phyloP scores from a whole-genome alignment of 2,329 filamentous ascomycete species.

The Colletotrichum tanaceti region DNA sequence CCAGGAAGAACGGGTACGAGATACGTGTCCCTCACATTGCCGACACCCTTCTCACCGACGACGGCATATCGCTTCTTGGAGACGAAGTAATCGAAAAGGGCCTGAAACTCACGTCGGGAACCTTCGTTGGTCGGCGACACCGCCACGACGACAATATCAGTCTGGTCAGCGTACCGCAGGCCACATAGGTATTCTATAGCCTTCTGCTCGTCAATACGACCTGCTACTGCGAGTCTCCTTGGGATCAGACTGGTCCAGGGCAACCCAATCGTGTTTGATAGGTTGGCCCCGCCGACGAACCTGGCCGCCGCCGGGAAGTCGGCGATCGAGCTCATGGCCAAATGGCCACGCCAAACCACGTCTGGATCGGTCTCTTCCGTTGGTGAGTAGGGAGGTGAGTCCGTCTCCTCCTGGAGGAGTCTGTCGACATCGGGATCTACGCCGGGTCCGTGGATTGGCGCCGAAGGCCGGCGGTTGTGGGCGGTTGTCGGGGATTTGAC shows the following conservation, averaged over 20 bases:
- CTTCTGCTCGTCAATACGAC: constrained; percentile 82
- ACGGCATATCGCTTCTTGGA: constrained; percentile 88
- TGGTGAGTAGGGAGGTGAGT: constrained; percentile 85
- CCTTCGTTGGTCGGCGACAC: constrained; percentile 73
- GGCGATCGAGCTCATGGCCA: constrained; percentile 82
- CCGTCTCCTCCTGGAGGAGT: constrained; percentile 81
- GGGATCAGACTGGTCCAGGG: constrained; percentile 82
- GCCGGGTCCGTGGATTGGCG: constrained; percentile 67
- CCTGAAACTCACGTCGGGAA: constrained; percentile 73
- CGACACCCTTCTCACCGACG: constrained; percentile 78
- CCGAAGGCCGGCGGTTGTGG: constrained; percentile 60
- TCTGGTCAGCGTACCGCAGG: constrained; percentile 82
- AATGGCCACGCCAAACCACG: constrained; percentile 80
- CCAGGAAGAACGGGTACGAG: constrained; percentile 86
- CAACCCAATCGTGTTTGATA: constrained; percentile 65
- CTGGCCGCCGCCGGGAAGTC: constrained; percentile 82
- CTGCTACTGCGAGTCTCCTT: constrained; percentile 75
- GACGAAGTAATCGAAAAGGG: constrained; percentile 88
- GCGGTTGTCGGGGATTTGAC: constrained; percentile 77
- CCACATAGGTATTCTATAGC: constrained; percentile 93
- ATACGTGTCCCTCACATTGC: constrained; percentile 89
- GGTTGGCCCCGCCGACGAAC: constrained; percentile 85
- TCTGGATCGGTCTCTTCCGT: constrained; percentile 79
- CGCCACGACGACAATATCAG: constrained; percentile 85
- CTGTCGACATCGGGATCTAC: constrained; percentile 92